These are phyloP conservation scores for Trichosanthes cucumerina DNA, from an alignment of 306 rosid genomes.

Conservation along the genomic window DNA sequence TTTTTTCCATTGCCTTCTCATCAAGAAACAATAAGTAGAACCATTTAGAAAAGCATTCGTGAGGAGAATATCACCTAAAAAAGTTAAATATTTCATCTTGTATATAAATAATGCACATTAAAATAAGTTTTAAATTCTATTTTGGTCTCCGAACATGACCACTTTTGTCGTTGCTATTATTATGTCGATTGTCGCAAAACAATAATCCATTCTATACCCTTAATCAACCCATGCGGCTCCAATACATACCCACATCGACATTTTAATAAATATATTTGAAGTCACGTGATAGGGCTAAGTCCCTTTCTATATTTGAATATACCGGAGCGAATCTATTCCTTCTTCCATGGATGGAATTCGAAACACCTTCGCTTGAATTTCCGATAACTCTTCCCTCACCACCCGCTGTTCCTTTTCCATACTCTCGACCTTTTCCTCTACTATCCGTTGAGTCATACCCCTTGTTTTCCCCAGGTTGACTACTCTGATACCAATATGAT, in stretches of 20 bases:
- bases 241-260: background rate
- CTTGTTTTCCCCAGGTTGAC: too few species aligned
- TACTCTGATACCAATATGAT: too few species aligned
- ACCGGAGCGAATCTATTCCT: too few species aligned
- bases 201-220: background rate
- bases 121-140: background rate
- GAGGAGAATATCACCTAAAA: background rate
- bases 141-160: background rate
- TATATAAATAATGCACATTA: background rate
- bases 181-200: background rate
- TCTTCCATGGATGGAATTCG: too few species aligned
- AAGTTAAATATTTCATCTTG: background rate
- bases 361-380: too few species aligned
- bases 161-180: background rate
- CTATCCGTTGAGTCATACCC: too few species aligned
- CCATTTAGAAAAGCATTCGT: background rate
- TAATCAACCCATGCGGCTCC: background rate
- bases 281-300: too few species aligned
- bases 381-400: too few species aligned
- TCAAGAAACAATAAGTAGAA: slow-evolving; percentile 18
- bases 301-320: too few species aligned
- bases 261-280: background rate
- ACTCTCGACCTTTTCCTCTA: too few species aligned
- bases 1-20: slow-evolving; percentile 67
- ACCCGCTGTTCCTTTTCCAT: too few species aligned